Evolutionary conservation across 2,329 filamentous ascomycete species (phyloP), one percentile per base, ranked within the genome.

Genomic region (Verticillium zaregamsianum): DNA sequence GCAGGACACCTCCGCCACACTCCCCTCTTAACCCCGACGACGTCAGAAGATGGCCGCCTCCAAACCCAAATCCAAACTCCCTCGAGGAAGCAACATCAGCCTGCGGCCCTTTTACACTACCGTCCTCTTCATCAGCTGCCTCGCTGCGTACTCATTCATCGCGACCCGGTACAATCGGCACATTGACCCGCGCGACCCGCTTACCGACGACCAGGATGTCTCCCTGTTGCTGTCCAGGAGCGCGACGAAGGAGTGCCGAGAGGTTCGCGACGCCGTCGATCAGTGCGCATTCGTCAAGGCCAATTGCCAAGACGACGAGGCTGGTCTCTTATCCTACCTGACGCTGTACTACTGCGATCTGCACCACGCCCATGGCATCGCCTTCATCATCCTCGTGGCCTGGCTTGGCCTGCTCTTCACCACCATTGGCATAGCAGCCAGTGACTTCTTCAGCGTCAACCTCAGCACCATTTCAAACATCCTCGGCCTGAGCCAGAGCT

Each of bases 391-490:
- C 52, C 80, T 99, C 55, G 84, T 92, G 17, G 69, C 88, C 63
- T 99, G 95, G 95, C 85, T 97, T 7, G 90, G 86, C 40, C 79
- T 98, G 60, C 86, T 99, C 8, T 99, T 99, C 77, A 94, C 91
- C 68, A 98, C 95, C 15, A 97, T 99, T 66, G 95, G 95, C 63
- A 97, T 99, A 66, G 95, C 95, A 15, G 95, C 95, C 25, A 97
- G 93, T 76, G 95, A 99, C 77, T 99, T 99, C 80, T 95, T 99
- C 77, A 98, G 93, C 77, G 87, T 98, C 77, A 97, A 99, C 72
- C 83, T 99, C 37, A 95, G 91, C 75, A 98, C 95, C 14, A 95
- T 99, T 68, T 89, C 95, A 25, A 89, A 84, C 61, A 87, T 97
- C 59, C 82, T 98, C 32, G 93, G 94, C 23, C 89, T 99, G 80